Conservation (phyloP, 306 rosid species). For the Quercus wislizeni region DNA sequence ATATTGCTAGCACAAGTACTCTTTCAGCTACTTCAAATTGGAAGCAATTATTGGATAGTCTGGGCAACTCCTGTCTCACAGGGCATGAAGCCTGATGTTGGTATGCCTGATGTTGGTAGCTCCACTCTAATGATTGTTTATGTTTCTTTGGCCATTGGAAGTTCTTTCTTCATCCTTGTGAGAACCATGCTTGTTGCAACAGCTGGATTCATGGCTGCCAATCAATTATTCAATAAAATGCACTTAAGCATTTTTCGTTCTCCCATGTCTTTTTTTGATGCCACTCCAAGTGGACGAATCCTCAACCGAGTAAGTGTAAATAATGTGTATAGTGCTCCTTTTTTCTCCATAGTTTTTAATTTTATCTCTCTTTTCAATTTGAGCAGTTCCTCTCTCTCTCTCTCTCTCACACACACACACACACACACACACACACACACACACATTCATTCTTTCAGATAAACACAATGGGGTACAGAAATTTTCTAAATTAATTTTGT, state of each 20-base stretch:
- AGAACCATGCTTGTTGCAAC: conserved; percentile 48
- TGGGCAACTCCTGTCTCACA: conserved; percentile 80
- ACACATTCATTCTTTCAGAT: background rate
- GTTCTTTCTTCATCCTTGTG: conserved; percentile 54
- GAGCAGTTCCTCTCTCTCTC: background rate
- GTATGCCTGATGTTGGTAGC: conserved; percentile 37
- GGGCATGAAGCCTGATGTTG: conserved; percentile 50
- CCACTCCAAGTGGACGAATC: conserved; percentile 87
- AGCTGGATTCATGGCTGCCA: conserved; percentile 69
- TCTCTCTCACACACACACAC: background rate
- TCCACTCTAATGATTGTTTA: conserved; percentile 53
- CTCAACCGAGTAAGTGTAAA: conserved; percentile 62
- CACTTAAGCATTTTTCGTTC: conserved; percentile 72
- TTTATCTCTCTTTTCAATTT: background rate
- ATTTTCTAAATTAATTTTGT: background rate
- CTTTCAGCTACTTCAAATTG: conserved; percentile 77
- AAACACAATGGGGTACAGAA: background rate
- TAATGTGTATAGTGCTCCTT: background rate
- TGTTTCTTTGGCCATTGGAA: conserved; percentile 66
- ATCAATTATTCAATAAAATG: conserved; percentile 74
- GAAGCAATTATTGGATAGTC: conserved; percentile 94
- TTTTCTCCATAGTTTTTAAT: background rate
- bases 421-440: background rate
- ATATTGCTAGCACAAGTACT: conserved; percentile 62
- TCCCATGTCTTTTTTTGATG: conserved; percentile 87